phyloP scores from a whole-genome alignment of 495 filamentous ascomycete genomes.

The Opeltia flavorubescens region DNA sequence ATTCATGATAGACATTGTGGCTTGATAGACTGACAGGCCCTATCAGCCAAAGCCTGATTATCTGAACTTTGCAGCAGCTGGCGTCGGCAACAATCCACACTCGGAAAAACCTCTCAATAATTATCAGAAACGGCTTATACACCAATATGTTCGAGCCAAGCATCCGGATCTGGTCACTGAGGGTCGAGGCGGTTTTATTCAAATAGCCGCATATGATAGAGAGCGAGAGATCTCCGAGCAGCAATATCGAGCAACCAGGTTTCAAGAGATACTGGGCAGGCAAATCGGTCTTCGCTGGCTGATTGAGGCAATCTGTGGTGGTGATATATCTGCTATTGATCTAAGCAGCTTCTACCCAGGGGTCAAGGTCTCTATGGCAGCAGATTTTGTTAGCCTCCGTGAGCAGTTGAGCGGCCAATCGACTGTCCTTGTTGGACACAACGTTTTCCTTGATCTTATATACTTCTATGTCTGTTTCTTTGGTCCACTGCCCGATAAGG shows the following conservation, averaged over 20 bases:
- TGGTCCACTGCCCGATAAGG: constrained; percentile 43
- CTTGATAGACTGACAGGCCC: background rate
- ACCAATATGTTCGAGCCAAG: constrained; percentile 51
- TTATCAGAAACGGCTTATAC: constrained; percentile 50
- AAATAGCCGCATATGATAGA: constrained; percentile 35
- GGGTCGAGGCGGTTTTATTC: constrained; percentile 32
- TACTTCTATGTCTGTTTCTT: constrained; percentile 61
- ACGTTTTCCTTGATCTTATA: constrained; percentile 59
- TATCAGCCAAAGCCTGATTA: constrained; percentile 21
- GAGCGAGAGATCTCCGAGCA: constrained; percentile 29
- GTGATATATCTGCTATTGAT: constrained; percentile 35
- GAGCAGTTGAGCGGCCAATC: constrained; percentile 28
- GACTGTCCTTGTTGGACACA: constrained; percentile 59
- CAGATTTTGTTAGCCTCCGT: constrained; percentile 22
- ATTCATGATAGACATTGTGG: background rate
- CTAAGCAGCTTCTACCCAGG: background rate
- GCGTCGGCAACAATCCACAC: constrained; percentile 3
- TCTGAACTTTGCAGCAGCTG: constrained; percentile 21
- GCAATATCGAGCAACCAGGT: constrained; percentile 22
- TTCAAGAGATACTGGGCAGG: constrained; percentile 29
- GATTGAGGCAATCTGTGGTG: constrained; percentile 51
- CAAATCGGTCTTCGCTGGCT: constrained; percentile 55
- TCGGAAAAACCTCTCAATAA: constrained; percentile 20
- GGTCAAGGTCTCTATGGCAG: constrained; percentile 13
- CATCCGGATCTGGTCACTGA: constrained; percentile 42